phyloP scores from a whole-genome alignment of 1,139 yeast species.

The Geotrichum fermentans region DNA sequence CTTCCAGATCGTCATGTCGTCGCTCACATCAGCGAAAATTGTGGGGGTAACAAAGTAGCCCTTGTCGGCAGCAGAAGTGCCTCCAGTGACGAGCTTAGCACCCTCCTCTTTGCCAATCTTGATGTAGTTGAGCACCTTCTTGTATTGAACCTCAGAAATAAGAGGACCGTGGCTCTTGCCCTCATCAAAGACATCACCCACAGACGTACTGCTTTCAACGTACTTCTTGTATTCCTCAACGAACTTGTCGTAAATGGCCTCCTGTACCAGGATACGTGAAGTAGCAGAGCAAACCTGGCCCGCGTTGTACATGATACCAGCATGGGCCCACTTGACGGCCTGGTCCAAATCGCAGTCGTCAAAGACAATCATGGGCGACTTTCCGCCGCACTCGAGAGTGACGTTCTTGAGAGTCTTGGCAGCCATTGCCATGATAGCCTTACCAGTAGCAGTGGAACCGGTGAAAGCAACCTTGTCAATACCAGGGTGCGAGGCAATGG shows the following conservation, averaged over 20 bases:
- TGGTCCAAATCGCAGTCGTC: conserved; percentile 63
- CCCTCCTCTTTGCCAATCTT: conserved; percentile 70
- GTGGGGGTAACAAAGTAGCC: conserved; percentile 70
- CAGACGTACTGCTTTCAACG: conserved; percentile 49
- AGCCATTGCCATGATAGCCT: conserved; percentile 62
- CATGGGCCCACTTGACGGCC: conserved; percentile 55
- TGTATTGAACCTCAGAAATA: conserved; percentile 62
- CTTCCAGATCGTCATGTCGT: conserved; percentile 56
- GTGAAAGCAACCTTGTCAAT: conserved; percentile 78
- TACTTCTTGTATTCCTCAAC: conserved; percentile 54
- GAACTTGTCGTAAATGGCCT: conserved; percentile 63
- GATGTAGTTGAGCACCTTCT: conserved; percentile 62
- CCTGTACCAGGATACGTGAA: conserved; percentile 75
- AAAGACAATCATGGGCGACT: conserved; percentile 74
- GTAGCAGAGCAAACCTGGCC: conserved; percentile 90
- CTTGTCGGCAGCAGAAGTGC: conserved; percentile 47
- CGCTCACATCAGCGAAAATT: conserved; percentile 58
- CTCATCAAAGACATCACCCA: conserved; percentile 40
- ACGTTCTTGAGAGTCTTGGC: conserved; percentile 69
- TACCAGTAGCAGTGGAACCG: conserved; percentile 76
- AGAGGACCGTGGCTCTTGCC: conserved; percentile 71
- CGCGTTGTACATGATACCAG: conserved; percentile 69
- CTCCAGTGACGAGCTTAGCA: conserved; percentile 53
- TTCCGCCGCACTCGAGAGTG: conserved; percentile 81
- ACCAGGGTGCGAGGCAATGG: conserved; percentile 63